Evolutionary conservation across 371 early-diverging fungal genomes (phyloP), one percentile per base, ranked within the genome.

Genomic region (Syncephalis fuscata): DNA sequence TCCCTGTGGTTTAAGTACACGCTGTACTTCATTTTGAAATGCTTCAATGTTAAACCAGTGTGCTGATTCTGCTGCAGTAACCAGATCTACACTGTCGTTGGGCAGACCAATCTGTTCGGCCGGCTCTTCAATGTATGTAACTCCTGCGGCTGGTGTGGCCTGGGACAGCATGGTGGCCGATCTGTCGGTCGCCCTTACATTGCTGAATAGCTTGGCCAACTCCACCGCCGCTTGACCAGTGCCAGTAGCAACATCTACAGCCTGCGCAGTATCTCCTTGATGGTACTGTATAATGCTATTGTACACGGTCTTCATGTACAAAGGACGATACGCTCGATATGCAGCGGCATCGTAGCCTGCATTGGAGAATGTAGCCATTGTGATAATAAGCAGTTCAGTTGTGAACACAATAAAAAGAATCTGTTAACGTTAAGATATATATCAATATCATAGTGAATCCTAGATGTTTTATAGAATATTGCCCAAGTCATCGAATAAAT

Each of bases 1-100:
- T 11, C 85, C 85, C 2, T 57, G 55, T 21, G 73, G 75, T 24
- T 69, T 71, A 24, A 84, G 65, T n/a, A 80, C 73, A 7, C 81
- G 74, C 47, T 67, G 67, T 14, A 66, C 66, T 54, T 80, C 79
- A 8, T 58, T 50, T 40, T 73, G 72, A 55, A 80, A 81, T 1
- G 54, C 21, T 3, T 59, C 60, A n/a, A 68, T 57, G 14, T 77
- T 63, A 48, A 83, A 74, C 79, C 80, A 82, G 49, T 80, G 80
- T 45, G 72, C 66, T 1, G 76, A 74, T 39, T 74, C 69, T n/a
- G 70, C 74, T 1, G 70, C 65, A 0, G 78, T 73, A 9, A 81
- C 42, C 52, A 78, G 44, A 51, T 81, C 81, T 10, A 76, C 14
- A 55, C 53, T 19, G 56, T 50, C 23, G 23, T 24, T 19, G 25